Base-by-base conservation (phyloP, 1,139 yeast genomes). In the Kodamaea suecica region DNA sequence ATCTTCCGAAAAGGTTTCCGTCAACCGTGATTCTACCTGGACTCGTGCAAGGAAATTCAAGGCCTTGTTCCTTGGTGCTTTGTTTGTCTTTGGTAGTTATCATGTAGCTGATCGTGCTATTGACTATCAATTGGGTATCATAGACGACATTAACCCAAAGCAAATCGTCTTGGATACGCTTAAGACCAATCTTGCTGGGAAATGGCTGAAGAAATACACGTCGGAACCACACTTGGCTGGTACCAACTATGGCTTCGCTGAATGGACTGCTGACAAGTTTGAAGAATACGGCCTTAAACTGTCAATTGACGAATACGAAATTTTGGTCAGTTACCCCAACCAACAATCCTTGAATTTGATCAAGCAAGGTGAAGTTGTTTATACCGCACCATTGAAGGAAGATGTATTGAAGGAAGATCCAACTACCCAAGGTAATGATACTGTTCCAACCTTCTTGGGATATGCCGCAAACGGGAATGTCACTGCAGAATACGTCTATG, bases 401-500 rank as follows among this genome's bases (percentile, higher is more conserved):
- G 95, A 87, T 52, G 79, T 60, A 10, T 52, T 87, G 27, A 63
- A 73, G 9, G 84, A 84, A 38, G 97, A 88, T 56, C 73, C 77
- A 23, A 80, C 88, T 23, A 72, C 95, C 1, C 53, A 57, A 5
- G 65, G 69, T 11, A 57, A 59, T 28, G 79, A 73, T 31, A 45
- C 59, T 9, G 55, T 68, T 28, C 76, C 76, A 5, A 68, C 74
- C 2, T 69, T 68, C 38, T 62, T 67, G 50, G 70, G 67, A 1
- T 70, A 70, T 41, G 70, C 70, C 17, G 76, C 74, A 31, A 69
- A 66, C 47, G 76, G 76, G 13, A 69, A 69, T 42, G 74, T 66
- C 19, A 69, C 74, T 17, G 70, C 68, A 4, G 54, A 64, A 31
- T 69, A 64, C 41, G 65, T 70, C 5, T 70, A 67, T 42, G 74